Conservation (phyloP, 2,329 filamentous ascomycete genomes). For the Aspergillus quadrilineatus region DNA sequence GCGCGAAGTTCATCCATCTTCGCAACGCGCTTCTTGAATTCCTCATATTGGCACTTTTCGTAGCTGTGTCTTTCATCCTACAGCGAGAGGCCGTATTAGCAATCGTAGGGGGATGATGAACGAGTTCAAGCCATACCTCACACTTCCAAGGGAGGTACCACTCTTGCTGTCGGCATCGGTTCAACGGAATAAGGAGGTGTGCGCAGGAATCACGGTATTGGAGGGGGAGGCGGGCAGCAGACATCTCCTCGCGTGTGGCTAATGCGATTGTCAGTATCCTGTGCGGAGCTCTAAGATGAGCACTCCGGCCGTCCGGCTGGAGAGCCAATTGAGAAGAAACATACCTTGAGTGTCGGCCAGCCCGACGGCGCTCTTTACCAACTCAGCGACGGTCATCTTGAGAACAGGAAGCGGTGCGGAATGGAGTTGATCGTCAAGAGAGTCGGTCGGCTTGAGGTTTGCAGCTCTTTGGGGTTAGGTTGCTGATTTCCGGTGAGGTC, state of each 20-base stretch:
- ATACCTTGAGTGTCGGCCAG: slow-evolving; percentile 42
- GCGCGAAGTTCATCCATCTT: slow-evolving; percentile 97
- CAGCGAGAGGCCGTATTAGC: slow-evolving; percentile 9
- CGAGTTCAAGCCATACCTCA: slow-evolving; percentile 61
- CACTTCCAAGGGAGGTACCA: slow-evolving; percentile 99
- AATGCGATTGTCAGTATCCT: slow-evolving; percentile 17
- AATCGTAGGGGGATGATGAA: not conserved
- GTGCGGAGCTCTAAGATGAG: slow-evolving; percentile 9
- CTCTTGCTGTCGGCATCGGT: slow-evolving; percentile 86
- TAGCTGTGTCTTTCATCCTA: slow-evolving; percentile 96
- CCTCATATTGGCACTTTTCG: slow-evolving; percentile 98
- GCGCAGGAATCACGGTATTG: slow-evolving; percentile 95
- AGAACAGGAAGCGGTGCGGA: slow-evolving; percentile 14
- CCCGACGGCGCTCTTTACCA: slow-evolving; percentile 51
- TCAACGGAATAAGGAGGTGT: slow-evolving; percentile 89
- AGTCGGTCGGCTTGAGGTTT: slow-evolving; percentile 26
- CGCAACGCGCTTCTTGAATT: slow-evolving; percentile 96
- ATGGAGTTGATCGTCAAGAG: slow-evolving; percentile 13
- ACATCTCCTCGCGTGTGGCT: slow-evolving; percentile 77
- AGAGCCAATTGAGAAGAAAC: slow-evolving; percentile 29
- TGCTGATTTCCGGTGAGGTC: slow-evolving; percentile 29
- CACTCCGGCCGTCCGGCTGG: slow-evolving; percentile 9
- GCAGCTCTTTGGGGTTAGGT: slow-evolving; percentile 26
- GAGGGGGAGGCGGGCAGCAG: slow-evolving; percentile 80
- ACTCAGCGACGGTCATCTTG: slow-evolving; percentile 50